Conservation (phyloP, 306 rosid genomes). For the Sesbania bispinosa region DNA sequence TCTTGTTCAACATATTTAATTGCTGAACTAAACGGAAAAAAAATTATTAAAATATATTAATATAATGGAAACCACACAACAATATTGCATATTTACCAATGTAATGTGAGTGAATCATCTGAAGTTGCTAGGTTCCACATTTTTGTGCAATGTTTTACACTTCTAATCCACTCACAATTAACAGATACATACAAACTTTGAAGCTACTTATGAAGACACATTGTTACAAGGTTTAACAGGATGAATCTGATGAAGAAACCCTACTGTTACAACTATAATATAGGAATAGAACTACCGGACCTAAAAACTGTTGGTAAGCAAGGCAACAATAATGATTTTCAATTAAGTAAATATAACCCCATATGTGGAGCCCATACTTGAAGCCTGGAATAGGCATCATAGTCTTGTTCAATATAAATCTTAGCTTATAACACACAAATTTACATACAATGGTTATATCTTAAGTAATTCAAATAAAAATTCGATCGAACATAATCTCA, state of each 20-base stretch:
- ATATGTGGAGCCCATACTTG: no score
- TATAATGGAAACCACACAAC: neutral
- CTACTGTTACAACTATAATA: neutral
- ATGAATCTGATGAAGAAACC: neutral
- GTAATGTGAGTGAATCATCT: neutral
- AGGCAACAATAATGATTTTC: no score
- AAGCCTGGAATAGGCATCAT: no score
- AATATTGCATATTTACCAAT: neutral
- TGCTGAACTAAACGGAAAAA: neutral
- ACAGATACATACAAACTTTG: neutral
- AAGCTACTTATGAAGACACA: neutral
- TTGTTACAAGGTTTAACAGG: neutral
- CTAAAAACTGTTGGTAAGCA: neutral
- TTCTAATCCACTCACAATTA: neutral
- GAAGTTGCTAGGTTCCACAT: neutral
- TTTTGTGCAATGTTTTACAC: neutral
- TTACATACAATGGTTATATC: no score
- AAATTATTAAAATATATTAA: neutral
- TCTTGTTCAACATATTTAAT: conserved; percentile 21
- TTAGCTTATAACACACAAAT: no score
- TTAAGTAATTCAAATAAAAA: no score
- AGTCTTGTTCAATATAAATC: no score
- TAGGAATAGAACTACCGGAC: neutral
- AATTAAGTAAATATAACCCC: no score
- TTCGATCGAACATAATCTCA: no score